Conservation (phyloP, 2,329 filamentous ascomycete species). For the Hymenotorrendiella dingleyae region DNA sequence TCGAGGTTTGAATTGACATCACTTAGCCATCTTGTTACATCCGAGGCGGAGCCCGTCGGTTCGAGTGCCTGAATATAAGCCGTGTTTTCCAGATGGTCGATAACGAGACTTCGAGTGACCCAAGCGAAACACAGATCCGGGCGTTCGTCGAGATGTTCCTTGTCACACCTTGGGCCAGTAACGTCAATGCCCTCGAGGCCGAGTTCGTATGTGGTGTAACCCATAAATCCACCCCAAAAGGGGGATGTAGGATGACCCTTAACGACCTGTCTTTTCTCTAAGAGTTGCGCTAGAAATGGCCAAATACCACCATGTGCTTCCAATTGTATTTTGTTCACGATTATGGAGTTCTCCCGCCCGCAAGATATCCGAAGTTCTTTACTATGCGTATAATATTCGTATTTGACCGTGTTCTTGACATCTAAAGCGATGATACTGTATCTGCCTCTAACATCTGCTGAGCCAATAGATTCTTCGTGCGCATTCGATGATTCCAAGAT, state of each 20-base stretch:
- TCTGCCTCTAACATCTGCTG: constrained; percentile 48
- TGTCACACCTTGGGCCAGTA: constrained; percentile 20
- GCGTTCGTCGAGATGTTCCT: constrained; percentile 24
- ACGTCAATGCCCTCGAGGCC: constrained; percentile 50
- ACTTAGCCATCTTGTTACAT: constrained; percentile 14
- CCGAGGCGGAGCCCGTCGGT: constrained; percentile 27
- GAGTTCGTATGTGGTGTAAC: constrained; percentile 63
- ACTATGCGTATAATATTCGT: constrained; percentile 53
- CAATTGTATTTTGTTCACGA: constrained; percentile 8
- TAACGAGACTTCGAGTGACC: constrained; percentile 56
- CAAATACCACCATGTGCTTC: constrained; percentile 27
- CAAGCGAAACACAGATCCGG: constrained; percentile 60
- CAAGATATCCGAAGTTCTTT: too few species aligned
- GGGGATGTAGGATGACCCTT: constrained; percentile 37
- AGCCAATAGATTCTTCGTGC: constrained; percentile 37
- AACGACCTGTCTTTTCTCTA: constrained; percentile 35
- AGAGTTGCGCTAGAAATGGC: constrained; percentile 31
- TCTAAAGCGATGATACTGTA: constrained; percentile 71
- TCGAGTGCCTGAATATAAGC: constrained; percentile 54
- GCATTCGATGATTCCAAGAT: constrained; percentile 56
- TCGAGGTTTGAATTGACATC: constrained; percentile 10
- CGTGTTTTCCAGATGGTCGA: constrained; percentile 53
- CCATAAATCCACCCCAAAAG: constrained; percentile 67
- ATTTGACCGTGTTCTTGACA: constrained; percentile 46
- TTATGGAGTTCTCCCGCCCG: too few species aligned